These are phyloP conservation scores for Cochlearia excelsa DNA, from an alignment of 345 rosid species.

Conservation along the genomic window DNA sequence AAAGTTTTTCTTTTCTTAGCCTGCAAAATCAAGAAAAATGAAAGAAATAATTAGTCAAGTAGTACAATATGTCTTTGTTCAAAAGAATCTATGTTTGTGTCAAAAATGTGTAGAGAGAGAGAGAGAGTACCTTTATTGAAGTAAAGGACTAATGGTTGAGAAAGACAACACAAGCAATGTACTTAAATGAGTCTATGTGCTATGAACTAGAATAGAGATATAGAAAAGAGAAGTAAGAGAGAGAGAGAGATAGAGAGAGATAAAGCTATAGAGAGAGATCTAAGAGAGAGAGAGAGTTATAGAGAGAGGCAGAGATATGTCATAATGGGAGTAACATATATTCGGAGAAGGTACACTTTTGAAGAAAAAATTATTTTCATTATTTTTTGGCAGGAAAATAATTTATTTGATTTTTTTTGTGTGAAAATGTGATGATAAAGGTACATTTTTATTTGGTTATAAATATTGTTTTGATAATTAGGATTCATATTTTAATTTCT, in stretches of 20 bases:
- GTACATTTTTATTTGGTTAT: no score
- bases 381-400: not conserved
- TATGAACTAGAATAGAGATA: slow-evolving; percentile 33
- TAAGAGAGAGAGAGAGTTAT: slow-evolving; percentile 17
- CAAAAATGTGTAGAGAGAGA: slow-evolving; percentile 17
- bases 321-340: slow-evolving; percentile 19
- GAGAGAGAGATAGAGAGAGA: not conserved
- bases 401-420: no score
- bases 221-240: slow-evolving; percentile 18
- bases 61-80: slow-evolving; percentile 35
- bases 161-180: slow-evolving; percentile 53
- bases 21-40: slow-evolving; percentile 23
- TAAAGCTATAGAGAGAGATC: no score
- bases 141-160: slow-evolving; percentile 47
- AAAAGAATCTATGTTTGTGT: slow-evolving; percentile 38
- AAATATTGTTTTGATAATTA: no score
- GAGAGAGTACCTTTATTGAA: slow-evolving; percentile 35
- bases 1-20: not conserved
- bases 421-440: no score
- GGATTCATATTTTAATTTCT: no score
- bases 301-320: slow-evolving; percentile 20
- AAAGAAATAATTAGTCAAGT: slow-evolving; percentile 25
- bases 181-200: slow-evolving; percentile 39
- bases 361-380: slow-evolving; percentile 13
- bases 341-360: slow-evolving; percentile 17